Conservation (phyloP, 2,329 filamentous ascomycete genomes). For the Xylaria sp. region DNA sequence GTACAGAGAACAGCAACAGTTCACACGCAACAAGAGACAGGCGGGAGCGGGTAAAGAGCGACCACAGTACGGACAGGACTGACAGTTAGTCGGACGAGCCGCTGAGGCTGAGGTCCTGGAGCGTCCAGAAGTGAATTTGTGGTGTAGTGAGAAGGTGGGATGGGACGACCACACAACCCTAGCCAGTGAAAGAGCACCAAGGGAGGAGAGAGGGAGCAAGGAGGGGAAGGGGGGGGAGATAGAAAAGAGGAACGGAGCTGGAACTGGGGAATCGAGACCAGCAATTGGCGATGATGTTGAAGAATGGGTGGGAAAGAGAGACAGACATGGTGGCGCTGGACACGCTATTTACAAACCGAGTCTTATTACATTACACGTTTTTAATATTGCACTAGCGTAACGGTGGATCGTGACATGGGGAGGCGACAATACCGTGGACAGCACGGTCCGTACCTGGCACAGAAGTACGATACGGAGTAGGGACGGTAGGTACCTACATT, state of each 20-base stretch:
- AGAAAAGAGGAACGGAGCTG: background rate
- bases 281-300: slow-evolving; percentile 11
- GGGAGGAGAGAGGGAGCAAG: slow-evolving; percentile 8
- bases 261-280: background rate
- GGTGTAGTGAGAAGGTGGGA: slow-evolving; percentile 21
- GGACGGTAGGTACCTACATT: background rate
- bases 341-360: background rate
- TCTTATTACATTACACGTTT: background rate
- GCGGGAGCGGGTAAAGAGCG: slow-evolving; percentile 22
- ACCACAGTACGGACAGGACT: slow-evolving; percentile 10
- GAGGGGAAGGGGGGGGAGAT: background rate
- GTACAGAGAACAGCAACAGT: slow-evolving; percentile 16
- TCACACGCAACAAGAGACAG: slow-evolving; percentile 15
- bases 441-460: background rate
- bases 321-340: background rate
- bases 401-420: background rate
- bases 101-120: background rate
- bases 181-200: slow-evolving; percentile 21
- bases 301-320: slow-evolving; percentile 5
- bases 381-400: background rate
- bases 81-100: background rate
- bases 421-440: background rate
- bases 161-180: slow-evolving; percentile 18
- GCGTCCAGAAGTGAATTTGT: background rate
- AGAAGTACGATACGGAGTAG: background rate